phyloP scores from a whole-genome alignment of 768 basidiomycete genomes.

The Hypsizygus marmoreus region DNA sequence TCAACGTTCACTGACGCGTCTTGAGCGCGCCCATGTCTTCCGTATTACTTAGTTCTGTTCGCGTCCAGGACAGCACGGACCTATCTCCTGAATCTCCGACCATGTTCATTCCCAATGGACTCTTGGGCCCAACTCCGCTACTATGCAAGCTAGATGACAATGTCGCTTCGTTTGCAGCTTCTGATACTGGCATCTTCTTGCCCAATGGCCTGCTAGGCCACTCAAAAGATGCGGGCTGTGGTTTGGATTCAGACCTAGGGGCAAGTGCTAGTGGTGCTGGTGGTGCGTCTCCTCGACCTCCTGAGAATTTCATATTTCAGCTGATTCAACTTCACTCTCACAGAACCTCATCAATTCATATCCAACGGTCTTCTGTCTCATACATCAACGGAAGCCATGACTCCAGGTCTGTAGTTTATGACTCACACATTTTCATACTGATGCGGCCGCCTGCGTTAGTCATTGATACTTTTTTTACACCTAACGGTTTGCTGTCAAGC shows the following conservation, averaged over 20 bases:
- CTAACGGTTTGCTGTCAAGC: slow-evolving; percentile 10
- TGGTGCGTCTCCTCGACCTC: too few species aligned
- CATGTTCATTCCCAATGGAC: slow-evolving; percentile 18
- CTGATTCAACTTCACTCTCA: not conserved
- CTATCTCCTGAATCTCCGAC: not conserved
- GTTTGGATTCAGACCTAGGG: not conserved
- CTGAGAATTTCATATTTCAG: too few species aligned
- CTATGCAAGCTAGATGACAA: not conserved
- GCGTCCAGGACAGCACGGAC: not conserved
- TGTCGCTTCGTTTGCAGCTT: not conserved
- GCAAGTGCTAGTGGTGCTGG: too few species aligned
- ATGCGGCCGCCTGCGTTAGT: too few species aligned
- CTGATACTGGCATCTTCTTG: slow-evolving; percentile 8
- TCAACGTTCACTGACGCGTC: too few species aligned
- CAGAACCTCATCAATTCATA: not conserved
- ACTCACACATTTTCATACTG: too few species aligned
- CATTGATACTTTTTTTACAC: too few species aligned
- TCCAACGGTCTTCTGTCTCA: slow-evolving; percentile 7
- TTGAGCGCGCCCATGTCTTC: too few species aligned
- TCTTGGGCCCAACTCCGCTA: slow-evolving; percentile 9
- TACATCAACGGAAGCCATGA: not conserved
- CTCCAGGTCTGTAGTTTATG: not conserved
- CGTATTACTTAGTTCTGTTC: not conserved
- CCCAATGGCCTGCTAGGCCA: slow-evolving; percentile 19
- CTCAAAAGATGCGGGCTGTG: not conserved